Conservation (phyloP, 768 basidiomycete species). For the Butyriboletus loyo region DNA sequence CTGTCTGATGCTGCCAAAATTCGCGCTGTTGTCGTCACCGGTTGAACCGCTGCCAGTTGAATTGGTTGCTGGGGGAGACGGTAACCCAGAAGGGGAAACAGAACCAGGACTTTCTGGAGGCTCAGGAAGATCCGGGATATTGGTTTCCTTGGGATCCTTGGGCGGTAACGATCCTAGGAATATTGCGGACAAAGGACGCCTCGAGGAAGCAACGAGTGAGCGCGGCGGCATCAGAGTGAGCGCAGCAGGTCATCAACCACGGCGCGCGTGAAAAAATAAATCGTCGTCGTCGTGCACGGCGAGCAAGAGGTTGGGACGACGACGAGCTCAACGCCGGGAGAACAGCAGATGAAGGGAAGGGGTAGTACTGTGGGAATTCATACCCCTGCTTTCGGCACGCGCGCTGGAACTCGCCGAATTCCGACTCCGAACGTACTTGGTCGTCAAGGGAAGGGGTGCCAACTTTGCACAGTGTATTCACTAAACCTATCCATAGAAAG, state of each 20-base stretch:
- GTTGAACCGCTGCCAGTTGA: constrained; percentile 81
- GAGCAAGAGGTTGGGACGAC: constrained; percentile 22
- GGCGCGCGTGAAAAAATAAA: constrained; percentile 7
- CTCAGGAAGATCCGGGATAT: constrained; percentile 67
- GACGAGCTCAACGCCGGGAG: constrained; percentile 17
- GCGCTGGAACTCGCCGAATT: constrained; percentile 12
- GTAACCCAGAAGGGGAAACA: constrained; percentile 61
- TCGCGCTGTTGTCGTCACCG: constrained; percentile 51
- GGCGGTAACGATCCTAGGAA: constrained; percentile 48
- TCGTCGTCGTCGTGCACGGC: constrained; percentile 25
- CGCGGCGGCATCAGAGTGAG: constrained; percentile 49
- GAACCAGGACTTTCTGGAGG: constrained; percentile 60
- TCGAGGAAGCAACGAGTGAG: constrained; percentile 38
- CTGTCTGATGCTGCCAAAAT: constrained; percentile 39
- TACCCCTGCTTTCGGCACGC: neutral
- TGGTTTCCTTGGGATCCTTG: constrained; percentile 34
- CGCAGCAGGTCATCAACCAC: constrained; percentile 29
- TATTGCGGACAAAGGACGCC: constrained; percentile 61
- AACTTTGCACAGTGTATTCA: neutral
- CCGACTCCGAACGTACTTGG: constrained; percentile 18
- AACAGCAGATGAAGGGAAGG: constrained; percentile 8
- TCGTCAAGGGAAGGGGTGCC: too few species aligned
- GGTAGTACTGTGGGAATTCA: constrained; percentile 28
- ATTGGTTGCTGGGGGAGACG: constrained; percentile 83
- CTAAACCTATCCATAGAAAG: neutral